Percentiles rank a stretch among this genome's conserved stretches.
Conservation (phyloP, 768 basidiomycete genomes). For the Kwoniella newhampshirensis region DNA sequence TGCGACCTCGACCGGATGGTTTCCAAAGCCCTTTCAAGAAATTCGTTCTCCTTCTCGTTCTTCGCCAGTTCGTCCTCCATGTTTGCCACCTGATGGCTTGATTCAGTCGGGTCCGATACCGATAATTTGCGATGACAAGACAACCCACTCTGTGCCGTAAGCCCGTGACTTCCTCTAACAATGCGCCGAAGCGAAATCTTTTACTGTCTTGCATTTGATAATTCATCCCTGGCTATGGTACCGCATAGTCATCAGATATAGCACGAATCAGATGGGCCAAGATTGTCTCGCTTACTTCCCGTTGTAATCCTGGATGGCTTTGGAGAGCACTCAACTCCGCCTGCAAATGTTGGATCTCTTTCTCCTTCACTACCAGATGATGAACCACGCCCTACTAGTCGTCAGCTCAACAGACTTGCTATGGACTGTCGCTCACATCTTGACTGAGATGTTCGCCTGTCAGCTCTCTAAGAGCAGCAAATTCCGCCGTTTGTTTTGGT, state of each 20-base stretch:
- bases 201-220: constrained; percentile 8
- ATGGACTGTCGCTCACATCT: constrained; percentile 8
- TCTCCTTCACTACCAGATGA: constrained; percentile 79
- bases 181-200: constrained; percentile 50
- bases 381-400: constrained; percentile 69
- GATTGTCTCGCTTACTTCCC: constrained; percentile 55
- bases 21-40: constrained; percentile 81
- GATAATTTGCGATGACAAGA: no score
- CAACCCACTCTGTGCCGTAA: neutral
- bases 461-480: constrained; percentile 6
- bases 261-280: neutral
- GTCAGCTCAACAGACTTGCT: neutral
- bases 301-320: constrained; percentile 57
- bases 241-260: neutral
- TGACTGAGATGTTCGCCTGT: constrained; percentile 5
- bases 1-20: constrained; percentile 79
- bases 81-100: no score
- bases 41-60: constrained; percentile 64
- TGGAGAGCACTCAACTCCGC: constrained; percentile 68
- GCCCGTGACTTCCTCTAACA: constrained; percentile 1
- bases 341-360: constrained; percentile 72
- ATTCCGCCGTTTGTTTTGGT: constrained; percentile 67
- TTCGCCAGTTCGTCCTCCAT: neutral
- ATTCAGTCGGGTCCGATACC: no score
- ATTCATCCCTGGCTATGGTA: neutral